Base-by-base conservation (phyloP, 1,284 basidiomycete species). In the Apiotrichum gamsii region DNA sequence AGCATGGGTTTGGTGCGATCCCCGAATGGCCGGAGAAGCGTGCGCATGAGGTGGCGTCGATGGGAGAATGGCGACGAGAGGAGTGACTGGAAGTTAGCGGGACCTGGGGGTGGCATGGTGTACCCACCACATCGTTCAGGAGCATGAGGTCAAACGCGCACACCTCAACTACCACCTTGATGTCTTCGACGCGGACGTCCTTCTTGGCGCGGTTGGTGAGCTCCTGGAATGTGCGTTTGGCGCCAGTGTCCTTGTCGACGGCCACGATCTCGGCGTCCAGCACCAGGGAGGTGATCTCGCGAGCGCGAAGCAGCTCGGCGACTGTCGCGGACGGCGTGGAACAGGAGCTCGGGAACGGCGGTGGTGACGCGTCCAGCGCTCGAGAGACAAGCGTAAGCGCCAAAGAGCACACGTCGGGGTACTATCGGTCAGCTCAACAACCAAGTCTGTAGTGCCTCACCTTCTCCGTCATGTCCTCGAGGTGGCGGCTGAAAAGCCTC, bases 211-310 rank as follows among this genome's bases (percentile, higher is more conserved):
- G 80, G 57, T 83, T 84, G 58, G 88, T 90, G 5, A 99, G 80
- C 64, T 98, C 94, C 72, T 99, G 95, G 80, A 99, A 99, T 0
- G 94, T 94, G 76, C 96, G 82, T 39, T 97, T 78, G 54, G 85
- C 85, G 33, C 82, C 82, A 0, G 83, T 87, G 36, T 80, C 80
- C 57, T 83, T 82, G 72, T 98, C 90, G 70, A 96, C 87, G 0
- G 95, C 95, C 10, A 98, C 94, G 8, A 91, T 91, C 69, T 99
- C 95, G 5, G 90, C 84, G 68, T 99, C 95, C 45, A 98, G 75
- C 8, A 98, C 90, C 66, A 98, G 95, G 0, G 89, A 88, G 51
- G 82, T 81, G 1, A 75, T 60, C 1, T 52, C 33, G 3, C 54
- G 25, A 2, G 56, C 25, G 3, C 58, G 19, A 8, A 72, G 58